Conservation (phyloP, 169 alveolate species). For the Babesia gibsoni region DNA sequence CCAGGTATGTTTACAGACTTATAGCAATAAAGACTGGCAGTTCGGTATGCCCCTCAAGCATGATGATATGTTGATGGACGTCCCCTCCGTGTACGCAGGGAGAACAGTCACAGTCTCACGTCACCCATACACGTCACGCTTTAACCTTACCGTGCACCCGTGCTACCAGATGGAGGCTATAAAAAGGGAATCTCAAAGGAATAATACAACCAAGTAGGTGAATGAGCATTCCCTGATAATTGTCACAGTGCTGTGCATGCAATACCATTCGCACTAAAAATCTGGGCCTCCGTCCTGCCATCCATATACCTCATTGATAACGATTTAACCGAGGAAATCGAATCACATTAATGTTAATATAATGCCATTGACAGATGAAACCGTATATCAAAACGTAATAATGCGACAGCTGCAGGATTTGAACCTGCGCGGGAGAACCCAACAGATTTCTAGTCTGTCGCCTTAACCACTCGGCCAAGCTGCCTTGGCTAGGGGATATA, state of each 20-base stretch:
- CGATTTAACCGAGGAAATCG: neutral
- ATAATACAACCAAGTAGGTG: neutral
- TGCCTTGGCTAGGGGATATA: conserved; percentile 51
- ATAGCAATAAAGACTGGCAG: neutral
- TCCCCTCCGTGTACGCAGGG: conserved; percentile 57
- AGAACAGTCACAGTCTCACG: conserved; percentile 41
- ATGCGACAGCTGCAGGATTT: conserved; percentile 93
- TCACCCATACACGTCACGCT: conserved; percentile 47
- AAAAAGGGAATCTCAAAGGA: neutral
- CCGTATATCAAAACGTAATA: neutral
- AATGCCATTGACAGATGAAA: neutral
- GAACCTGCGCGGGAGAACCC: conserved; percentile 96
- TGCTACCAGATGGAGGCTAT: conserved; percentile 59
- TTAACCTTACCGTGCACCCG: conserved; percentile 57
- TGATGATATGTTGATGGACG: conserved; percentile 58
- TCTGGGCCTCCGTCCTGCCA: conserved; percentile 46
- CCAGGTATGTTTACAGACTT: neutral
- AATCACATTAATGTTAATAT: neutral
- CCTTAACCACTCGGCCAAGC: conserved; percentile 94
- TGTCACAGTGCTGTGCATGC: conserved; percentile 11
- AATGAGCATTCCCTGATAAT: neutral
- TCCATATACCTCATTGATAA: neutral
- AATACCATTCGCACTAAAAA: conserved; percentile 5
- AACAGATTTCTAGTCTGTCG: conserved; percentile 93
- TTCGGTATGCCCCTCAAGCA: conserved; percentile 46